These are phyloP conservation scores for Austroboletus festivus DNA, from an alignment of 768 basidiomycete species.

Conservation along the genomic window DNA sequence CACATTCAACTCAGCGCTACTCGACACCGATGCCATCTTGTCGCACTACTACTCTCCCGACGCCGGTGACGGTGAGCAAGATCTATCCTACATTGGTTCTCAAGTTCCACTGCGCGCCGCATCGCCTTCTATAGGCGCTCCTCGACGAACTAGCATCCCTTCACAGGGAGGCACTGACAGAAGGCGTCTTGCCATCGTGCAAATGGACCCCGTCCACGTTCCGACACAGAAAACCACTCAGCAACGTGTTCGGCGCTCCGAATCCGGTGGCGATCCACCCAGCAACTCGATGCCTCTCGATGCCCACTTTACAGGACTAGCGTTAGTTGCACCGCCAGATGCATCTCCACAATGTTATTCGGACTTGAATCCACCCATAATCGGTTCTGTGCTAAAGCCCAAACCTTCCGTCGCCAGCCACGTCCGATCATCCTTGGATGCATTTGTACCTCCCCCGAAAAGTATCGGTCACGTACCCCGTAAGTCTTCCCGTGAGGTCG, in stretches of 20 bases:
- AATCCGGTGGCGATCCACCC: slow-evolving; percentile 28
- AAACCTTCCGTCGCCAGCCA: slow-evolving; percentile 30
- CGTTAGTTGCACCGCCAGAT: slow-evolving; percentile 73
- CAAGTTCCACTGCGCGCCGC: slow-evolving; percentile 17
- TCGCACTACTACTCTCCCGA: slow-evolving; percentile 47
- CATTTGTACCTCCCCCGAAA: slow-evolving; percentile 27
- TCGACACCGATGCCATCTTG: slow-evolving; percentile 45
- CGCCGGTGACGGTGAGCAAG: not conserved
- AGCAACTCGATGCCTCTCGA: slow-evolving; percentile 35
- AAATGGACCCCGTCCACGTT: slow-evolving; percentile 45
- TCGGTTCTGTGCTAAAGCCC: slow-evolving; percentile 39
- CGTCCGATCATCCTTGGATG: slow-evolving; percentile 50
- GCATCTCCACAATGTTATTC: slow-evolving; percentile 53
- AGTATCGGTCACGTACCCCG: slow-evolving; percentile 37
- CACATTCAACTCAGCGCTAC: no score
- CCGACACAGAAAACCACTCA: slow-evolving; percentile 22
- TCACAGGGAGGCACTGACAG: slow-evolving; percentile 63
- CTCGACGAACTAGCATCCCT: slow-evolving; percentile 48
- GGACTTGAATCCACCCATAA: slow-evolving; percentile 50
- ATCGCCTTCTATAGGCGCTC: slow-evolving; percentile 30
- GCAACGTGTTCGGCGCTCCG: slow-evolving; percentile 16
- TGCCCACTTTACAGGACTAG: slow-evolving; percentile 43
- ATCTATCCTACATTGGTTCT: no score
- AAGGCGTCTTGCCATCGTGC: slow-evolving; percentile 63
- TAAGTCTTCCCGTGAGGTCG: slow-evolving; percentile 48